Evolutionary conservation across 805 yeast genomes (phyloP), one percentile per base, ranked within the genome.

Genomic region (Kazachstania africana): DNA sequence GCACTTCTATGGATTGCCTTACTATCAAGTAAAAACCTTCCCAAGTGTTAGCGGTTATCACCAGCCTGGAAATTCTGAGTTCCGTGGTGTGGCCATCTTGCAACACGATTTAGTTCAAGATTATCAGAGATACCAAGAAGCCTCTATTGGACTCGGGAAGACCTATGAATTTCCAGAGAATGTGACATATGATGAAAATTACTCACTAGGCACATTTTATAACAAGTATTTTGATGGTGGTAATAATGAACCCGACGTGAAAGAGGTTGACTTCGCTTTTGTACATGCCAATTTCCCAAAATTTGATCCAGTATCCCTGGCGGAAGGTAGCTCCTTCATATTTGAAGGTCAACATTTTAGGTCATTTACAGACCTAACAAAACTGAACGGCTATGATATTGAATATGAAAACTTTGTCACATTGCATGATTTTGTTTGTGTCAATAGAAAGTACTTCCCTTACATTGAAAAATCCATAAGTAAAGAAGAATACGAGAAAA

Each of bases 31-130:
- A 4, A 52, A 55, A 34, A 43, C 55, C 1, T 48, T 50, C 17
- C 59, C 63, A 8, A 47, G 48, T 8, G 51, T 64, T 2, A 50
- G 60, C 29, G 72, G 72, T 8, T 53, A 60, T 41, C 43, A 43
- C 31, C 38, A 42, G 13, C 34, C 36, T 9, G 48, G 39, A 6
- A 44, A 32, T 12, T 40, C 34, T 17, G 45, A 37, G 6, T 78
- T 67, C 47, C 55, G 63, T 12, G 88, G 87, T 12, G 69, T 75
- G 8, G 10, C 6, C 10, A 81, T 81, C 84, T 76, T 78, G 4
- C 94, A 82, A 52, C 71, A 62, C 38, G 73, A 78, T 47, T 83
- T 87, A 3, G 52, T 64, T n/a, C 67, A 66, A 27, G 93, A 81
- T 51, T 72, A 60, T 35, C 34, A 40, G 16, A 43, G 40, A 17